phyloP scores from a whole-genome alignment of 2,329 filamentous ascomycete species.

The Epichloe glyceriae region DNA sequence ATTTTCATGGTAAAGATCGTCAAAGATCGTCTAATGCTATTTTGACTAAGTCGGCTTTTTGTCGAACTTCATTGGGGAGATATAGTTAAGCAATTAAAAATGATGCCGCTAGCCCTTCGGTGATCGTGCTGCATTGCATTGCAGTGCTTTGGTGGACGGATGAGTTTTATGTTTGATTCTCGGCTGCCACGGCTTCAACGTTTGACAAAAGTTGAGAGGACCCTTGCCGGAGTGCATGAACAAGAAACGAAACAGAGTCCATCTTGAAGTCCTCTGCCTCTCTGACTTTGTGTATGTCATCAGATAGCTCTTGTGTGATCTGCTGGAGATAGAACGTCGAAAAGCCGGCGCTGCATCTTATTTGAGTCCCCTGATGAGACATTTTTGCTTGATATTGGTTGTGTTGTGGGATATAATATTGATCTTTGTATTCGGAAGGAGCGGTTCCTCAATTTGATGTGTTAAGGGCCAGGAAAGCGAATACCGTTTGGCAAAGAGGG shows the following conservation, averaged over 20 bases:
- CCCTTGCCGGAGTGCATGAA: constrained; percentile 57
- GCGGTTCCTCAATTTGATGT: too few species aligned
- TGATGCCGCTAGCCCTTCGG: too few species aligned
- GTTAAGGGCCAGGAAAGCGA: too few species aligned
- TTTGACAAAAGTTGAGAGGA: constrained; percentile 38
- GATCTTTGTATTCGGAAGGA: not conserved
- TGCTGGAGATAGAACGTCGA: constrained; percentile 56
- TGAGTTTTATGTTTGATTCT: constrained; percentile 24
- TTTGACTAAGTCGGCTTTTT: too few species aligned
- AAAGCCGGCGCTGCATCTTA: constrained; percentile 30
- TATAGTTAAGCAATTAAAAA: too few species aligned
- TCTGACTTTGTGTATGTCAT: constrained; percentile 61
- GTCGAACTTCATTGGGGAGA: too few species aligned
- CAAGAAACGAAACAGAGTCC: constrained; percentile 50
- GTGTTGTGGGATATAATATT: not conserved
- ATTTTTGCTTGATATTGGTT: not conserved
- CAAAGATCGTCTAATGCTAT: too few species aligned
- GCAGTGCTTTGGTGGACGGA: too few species aligned
- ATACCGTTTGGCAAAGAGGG: too few species aligned
- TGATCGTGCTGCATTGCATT: too few species aligned
- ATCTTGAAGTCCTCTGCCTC: constrained; percentile 56
- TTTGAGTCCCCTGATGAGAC: not conserved
- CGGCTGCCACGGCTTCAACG: not conserved
- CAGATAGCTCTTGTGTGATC: constrained; percentile 55
- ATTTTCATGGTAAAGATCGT: too few species aligned